These are phyloP conservation scores for Suillus plorans DNA, from an alignment of 768 basidiomycete species.

Conservation along the genomic window DNA sequence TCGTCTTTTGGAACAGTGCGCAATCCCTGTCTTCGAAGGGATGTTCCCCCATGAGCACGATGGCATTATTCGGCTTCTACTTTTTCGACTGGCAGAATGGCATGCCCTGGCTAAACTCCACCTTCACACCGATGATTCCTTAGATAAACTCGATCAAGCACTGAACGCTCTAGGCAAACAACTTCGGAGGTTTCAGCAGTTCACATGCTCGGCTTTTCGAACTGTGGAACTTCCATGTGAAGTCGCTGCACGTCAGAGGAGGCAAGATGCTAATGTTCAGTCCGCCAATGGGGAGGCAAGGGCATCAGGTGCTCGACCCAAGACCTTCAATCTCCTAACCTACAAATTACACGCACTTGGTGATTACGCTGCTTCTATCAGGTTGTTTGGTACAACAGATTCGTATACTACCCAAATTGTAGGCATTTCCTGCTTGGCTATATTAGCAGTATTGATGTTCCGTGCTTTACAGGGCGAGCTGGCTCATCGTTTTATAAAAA, in stretches of 20 bases:
- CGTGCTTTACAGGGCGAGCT: slow-evolving; percentile 30
- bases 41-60: slow-evolving; percentile 28
- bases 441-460: not conserved
- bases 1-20: no score
- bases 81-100: slow-evolving; percentile 30
- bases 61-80: slow-evolving; percentile 14
- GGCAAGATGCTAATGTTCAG: not conserved
- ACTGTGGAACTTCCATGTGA: slow-evolving; percentile 28
- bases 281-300: not conserved
- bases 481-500: slow-evolving; percentile 31
- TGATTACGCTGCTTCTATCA: slow-evolving; percentile 30
- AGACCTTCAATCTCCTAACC: slow-evolving; percentile 31
- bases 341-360: slow-evolving; percentile 38
- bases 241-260: no score
- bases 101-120: slow-evolving; percentile 35
- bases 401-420: slow-evolving; percentile 35
- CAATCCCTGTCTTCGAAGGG: no score
- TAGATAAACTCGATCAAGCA: slow-evolving; percentile 15
- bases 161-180: slow-evolving; percentile 16
- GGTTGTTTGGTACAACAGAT: slow-evolving; percentile 33
- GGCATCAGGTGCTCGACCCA: not conserved
- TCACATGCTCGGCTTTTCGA: slow-evolving; percentile 24
- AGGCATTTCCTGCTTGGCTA: slow-evolving; percentile 3
- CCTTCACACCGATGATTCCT: slow-evolving; percentile 31
- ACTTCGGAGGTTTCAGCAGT: slow-evolving; percentile 24